These are phyloP conservation scores for Borealophlyctis nickersoniae DNA, from an alignment of 192 early-diverging fungal species.

Conservation along the genomic window DNA sequence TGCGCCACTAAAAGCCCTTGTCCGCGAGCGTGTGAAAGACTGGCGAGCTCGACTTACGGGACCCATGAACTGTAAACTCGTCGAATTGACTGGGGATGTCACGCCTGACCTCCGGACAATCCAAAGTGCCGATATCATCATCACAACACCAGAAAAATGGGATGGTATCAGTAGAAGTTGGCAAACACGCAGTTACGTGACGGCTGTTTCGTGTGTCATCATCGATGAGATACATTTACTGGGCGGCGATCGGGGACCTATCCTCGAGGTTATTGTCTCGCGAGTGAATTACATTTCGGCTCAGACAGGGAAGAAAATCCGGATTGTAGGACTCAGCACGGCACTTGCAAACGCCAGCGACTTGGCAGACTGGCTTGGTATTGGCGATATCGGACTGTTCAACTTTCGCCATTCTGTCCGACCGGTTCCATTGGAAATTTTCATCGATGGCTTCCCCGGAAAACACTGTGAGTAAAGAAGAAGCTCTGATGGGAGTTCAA, in stretches of 20 bases:
- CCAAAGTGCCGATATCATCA: constrained; percentile 88
- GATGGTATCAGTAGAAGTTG: constrained; percentile 94
- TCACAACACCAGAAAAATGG: constrained; percentile 99
- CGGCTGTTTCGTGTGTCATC: constrained; percentile 82
- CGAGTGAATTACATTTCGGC: constrained; percentile 96
- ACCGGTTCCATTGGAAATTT: constrained; percentile 94
- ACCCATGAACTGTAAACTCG: constrained; percentile 76
- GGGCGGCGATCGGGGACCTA: constrained; percentile 94
- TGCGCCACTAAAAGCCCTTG: constrained; percentile 95
- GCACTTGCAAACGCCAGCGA: constrained; percentile 95
- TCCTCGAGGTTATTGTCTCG: constrained; percentile 96
- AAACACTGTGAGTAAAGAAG: constrained; percentile 65
- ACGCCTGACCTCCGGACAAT: constrained; percentile 88
- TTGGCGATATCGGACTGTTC: constrained; percentile 79
- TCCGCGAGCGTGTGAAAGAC: constrained; percentile 89
- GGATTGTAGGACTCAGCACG: constrained; percentile 93
- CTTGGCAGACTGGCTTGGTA: constrained; percentile 95
- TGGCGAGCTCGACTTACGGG: constrained; percentile 72
- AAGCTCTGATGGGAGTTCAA: neutral
- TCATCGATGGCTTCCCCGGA: constrained; percentile 95
- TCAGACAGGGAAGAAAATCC: constrained; percentile 69
- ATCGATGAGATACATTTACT: constrained; percentile 99
- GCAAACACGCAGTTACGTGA: constrained; percentile 85
- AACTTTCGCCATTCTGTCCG: constrained; percentile 97
- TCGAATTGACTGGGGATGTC: constrained; percentile 94